Evolutionary conservation across 768 basidiomycete genomes (phyloP), one percentile per base, ranked within the genome.

Genomic region (Phanerodontia chrysosporium): DNA sequence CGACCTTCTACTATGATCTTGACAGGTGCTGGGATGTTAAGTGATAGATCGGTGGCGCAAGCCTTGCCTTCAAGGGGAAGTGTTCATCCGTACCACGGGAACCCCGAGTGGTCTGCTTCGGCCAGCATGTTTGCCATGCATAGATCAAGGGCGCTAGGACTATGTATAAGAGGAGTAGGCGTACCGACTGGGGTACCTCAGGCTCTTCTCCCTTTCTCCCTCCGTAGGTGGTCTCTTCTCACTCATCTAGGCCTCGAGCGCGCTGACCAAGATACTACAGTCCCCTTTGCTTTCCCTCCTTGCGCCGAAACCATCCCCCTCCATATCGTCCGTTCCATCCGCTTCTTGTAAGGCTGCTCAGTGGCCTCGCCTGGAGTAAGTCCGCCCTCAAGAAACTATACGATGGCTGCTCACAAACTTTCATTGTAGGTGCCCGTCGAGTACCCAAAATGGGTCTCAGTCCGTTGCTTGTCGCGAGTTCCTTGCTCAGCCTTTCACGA

Each of bases 341-440:
- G 73, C 73, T 74, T 74, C 72, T 71, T 74, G 72, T 74, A 73
- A 73, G 73, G 72, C 68, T 72, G 72, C 68, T 59, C 62, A 73
- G 66, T 63, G 72, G 72, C 65, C 72, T 74, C 73, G 66, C 49
- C 61, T 59, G 59, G 65, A 68, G 73, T 71, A 48, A n/a, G 65
- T 64, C 22, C 32, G 2, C 30, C 10, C 1, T 27, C 13, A 5
- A 7, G 8, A 14, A 14, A 7, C 8, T 7, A 14, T 35, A 14
- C 32, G 14, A 21, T 46, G 7, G 25, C 25, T n/a, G 45, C n/a
- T 27, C n/a, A 27, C 45, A 46, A 8, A 46, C 25, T 46, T 46
- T n/a, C 45, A 46, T 46, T n/a, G n/a, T 22, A 49, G 48, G 48
- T 49, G 48, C 25, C 24, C 9, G 48, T 49, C 48, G 21, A 49